Percentiles rank a stretch among this genome's conserved stretches.
Evolutionary conservation across 163 green algal genomes (phyloP).

Genomic region (Chloromonas sp.): DNA sequence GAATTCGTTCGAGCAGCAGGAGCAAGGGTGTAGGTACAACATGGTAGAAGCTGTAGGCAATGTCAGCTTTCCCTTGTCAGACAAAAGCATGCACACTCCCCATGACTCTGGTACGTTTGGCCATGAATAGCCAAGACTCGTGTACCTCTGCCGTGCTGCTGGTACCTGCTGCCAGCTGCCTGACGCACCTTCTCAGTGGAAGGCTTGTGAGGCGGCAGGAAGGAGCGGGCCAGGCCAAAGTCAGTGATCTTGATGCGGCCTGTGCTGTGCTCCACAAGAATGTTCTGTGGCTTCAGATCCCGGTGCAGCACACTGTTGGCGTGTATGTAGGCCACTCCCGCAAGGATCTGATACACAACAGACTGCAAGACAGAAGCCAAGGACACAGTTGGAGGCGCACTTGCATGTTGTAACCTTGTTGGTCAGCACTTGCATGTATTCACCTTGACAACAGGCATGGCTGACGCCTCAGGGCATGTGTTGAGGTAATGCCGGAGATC

Average conservation of each 20-base stretch:
- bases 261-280: slow-evolving; percentile 42
- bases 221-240: slow-evolving; percentile 80
- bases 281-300: slow-evolving; percentile 81
- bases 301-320: slow-evolving; percentile 75
- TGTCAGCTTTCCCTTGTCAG: background rate
- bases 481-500: slow-evolving; percentile 67
- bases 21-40: background rate
- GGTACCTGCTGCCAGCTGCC: no score
- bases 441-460: slow-evolving; percentile 32
- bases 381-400: no score
- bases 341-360: slow-evolving; percentile 74
- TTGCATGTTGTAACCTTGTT: no score
- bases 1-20: background rate
- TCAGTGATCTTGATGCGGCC: slow-evolving; percentile 78
- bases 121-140: no score
- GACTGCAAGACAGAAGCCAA: slow-evolving; percentile 7
- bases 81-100: no score
- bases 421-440: no score
- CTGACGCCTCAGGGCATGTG: slow-evolving; percentile 6
- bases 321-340: slow-evolving; percentile 69
- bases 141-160: no score
- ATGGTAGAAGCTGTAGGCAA: background rate
- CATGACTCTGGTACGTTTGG: no score
- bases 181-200: slow-evolving; percentile 73
- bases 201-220: slow-evolving; percentile 53